Conservation (phyloP, 179 eudicot species). For the Carnegiea gigantea region DNA sequence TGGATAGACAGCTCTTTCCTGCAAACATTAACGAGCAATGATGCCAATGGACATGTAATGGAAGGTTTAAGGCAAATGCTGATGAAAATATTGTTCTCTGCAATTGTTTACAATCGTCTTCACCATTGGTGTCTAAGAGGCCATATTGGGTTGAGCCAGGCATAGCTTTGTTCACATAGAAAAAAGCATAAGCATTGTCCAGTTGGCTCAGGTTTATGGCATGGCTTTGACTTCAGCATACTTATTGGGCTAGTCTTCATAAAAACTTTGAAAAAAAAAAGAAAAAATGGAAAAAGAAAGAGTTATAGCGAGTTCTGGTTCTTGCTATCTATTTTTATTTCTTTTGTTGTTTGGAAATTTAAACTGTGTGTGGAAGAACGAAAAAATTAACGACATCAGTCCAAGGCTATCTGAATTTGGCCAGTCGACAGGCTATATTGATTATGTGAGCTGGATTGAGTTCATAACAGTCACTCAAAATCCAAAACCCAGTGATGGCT, state of each 20-base stretch:
- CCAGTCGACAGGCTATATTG: not conserved
- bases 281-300: too few relatives aligned
- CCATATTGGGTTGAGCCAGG: not conserved
- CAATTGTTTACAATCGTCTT: too few relatives aligned
- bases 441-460: not conserved
- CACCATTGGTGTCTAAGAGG: too few relatives aligned
- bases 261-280: too few relatives aligned
- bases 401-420: not conserved
- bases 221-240: not conserved
- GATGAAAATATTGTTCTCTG: too few relatives aligned
- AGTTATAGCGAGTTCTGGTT: too few relatives aligned
- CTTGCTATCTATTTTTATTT: not conserved
- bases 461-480: not conserved
- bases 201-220: not conserved
- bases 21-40: not conserved
- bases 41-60: not conserved
- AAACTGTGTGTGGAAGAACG: not conserved
- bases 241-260: not conserved
- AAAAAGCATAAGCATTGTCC: not conserved
- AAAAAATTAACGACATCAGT: not conserved
- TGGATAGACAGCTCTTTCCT: constrained; percentile 1
- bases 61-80: not conserved
- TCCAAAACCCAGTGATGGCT: not conserved
- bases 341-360: not conserved
- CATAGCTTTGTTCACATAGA: too few relatives aligned